A percentile compares a stretch with the other conserved stretches of the same genome.
Conservation (phyloP, 73 alveolate genomes). For the Blepharisma japonicum region DNA sequence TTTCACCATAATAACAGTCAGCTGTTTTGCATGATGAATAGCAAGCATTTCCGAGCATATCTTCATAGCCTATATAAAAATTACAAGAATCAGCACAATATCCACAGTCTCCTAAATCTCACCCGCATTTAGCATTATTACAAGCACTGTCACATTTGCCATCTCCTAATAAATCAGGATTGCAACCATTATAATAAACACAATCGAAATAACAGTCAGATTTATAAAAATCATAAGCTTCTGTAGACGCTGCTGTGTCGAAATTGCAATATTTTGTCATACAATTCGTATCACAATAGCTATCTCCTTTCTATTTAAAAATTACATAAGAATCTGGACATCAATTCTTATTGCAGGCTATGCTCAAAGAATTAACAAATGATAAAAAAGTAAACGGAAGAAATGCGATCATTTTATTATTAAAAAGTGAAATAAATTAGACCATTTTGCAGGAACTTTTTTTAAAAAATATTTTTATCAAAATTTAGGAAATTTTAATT, state of each 20-base stretch:
- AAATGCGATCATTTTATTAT: no score
- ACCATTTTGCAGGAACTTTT: no score
- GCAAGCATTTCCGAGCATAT: not conserved
- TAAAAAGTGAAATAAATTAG: no score
- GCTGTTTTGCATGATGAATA: not conserved
- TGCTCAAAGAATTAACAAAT: no score
- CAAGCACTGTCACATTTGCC: not conserved
- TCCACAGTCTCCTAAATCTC: constrained; percentile 10
- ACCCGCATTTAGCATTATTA: not conserved
- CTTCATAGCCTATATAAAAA: not conserved
- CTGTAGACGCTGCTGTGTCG: not conserved
- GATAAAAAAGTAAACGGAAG: no score
- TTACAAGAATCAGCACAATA: not conserved
- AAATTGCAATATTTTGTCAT: not conserved
- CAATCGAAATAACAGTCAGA: not conserved
- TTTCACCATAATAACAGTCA: not conserved
- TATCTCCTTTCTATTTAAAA: not conserved
- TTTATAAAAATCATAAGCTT: not conserved
- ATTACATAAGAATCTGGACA: no score
- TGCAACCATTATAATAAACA: constrained; percentile 14
- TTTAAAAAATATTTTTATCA: no score
- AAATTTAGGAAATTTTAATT: no score
- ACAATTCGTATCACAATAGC: not conserved
- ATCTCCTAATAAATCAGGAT: not conserved
- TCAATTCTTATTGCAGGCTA: no score